These are phyloP conservation scores for Pinus albicaulis DNA, from an alignment of 75 land plant genomes.

Conservation along the genomic window DNA sequence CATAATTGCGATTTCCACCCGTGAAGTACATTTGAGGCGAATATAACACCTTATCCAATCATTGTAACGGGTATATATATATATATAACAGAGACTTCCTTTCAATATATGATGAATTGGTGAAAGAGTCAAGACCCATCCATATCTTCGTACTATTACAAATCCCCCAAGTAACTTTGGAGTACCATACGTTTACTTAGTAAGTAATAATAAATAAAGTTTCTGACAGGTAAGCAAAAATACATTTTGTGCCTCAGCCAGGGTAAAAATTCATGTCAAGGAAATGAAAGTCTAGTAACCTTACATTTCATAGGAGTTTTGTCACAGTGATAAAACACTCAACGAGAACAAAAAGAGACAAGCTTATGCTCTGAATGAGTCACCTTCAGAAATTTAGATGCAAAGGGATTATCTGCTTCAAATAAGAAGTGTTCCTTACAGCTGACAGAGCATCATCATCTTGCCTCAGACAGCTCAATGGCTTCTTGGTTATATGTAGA, in stretches of 20 bases:
- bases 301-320: not conserved
- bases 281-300: not conserved
- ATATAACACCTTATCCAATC: too few species aligned
- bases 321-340: not conserved
- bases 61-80: too few species aligned
- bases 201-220: too few species aligned
- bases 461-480: constrained; percentile 43
- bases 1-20: too few species aligned
- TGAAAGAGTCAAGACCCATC: too few species aligned
- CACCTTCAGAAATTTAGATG: not conserved
- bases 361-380: not conserved
- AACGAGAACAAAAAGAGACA: not conserved
- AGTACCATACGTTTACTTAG: too few species aligned
- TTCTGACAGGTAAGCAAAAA: not conserved
- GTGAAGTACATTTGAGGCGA: too few species aligned
- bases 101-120: too few species aligned
- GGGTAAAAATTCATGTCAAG: not conserved
- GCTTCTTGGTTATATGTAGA: constrained; percentile 50
- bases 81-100: too few species aligned
- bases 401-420: not conserved
- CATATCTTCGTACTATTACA: too few species aligned
- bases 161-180: too few species aligned
- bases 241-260: not conserved
- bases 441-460: constrained; percentile 19
- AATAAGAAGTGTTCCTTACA: not conserved